Evolutionary conservation across 1,284 basidiomycete species (phyloP).

Genomic region (Cryptococcus sp.): DNA sequence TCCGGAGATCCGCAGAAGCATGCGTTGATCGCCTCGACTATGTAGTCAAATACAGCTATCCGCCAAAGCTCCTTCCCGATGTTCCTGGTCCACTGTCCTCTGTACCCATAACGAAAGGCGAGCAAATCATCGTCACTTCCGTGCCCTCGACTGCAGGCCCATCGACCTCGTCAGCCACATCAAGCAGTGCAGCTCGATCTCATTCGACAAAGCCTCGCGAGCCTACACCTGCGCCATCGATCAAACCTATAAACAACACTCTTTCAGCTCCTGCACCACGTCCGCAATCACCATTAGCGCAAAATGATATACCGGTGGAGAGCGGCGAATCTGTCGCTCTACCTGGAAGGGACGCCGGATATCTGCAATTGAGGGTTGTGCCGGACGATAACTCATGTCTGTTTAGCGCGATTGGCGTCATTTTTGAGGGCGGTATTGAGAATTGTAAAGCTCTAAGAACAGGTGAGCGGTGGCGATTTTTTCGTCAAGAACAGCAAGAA

Average conservation of each 20-base stretch:
- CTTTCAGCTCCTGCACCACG: constrained; percentile 32
- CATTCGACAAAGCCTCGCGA: neutral
- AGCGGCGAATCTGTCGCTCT: constrained; percentile 32
- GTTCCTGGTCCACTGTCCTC: constrained; percentile 70
- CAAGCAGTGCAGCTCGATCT: neutral
- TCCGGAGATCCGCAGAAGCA: neutral
- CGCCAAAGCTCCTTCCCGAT: constrained; percentile 70
- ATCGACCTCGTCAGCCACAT: constrained; percentile 3
- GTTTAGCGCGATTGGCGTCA: constrained; percentile 78
- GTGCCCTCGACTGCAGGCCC: constrained; percentile 16
- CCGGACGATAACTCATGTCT: constrained; percentile 93
- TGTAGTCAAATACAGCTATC: constrained; percentile 81
- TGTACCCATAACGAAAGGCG: constrained; percentile 72
- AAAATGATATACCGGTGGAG: constrained; percentile 27
- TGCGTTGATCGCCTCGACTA: neutral
- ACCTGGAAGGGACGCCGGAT: constrained; percentile 56
- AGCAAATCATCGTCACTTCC: constrained; percentile 77
- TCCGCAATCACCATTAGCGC: constrained; percentile 13
- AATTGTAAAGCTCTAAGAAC: constrained; percentile 54
- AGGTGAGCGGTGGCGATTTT: constrained; percentile 24
- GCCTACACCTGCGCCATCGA: constrained; percentile 29
- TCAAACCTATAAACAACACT: constrained; percentile 34
- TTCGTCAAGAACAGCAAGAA: neutral
- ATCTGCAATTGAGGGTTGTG: constrained; percentile 63
- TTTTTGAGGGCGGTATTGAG: constrained; percentile 76